Conservation (phyloP, 352 stramenopile species). For the Phytophthora sojae region DNA sequence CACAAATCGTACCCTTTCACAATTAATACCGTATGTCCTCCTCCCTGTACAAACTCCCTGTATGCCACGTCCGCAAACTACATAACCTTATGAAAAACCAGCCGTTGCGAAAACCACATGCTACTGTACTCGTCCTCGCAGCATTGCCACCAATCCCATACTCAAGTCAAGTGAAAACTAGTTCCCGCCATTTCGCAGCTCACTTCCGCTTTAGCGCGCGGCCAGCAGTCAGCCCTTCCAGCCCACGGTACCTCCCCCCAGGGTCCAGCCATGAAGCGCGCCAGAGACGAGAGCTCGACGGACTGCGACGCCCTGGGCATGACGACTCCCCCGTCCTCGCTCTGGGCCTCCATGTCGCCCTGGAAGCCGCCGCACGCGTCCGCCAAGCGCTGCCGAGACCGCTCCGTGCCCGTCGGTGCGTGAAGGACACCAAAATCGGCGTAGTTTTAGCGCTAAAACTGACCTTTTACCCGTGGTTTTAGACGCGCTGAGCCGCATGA, state of each 20-base stretch:
- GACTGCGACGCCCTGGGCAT: conserved; percentile 28
- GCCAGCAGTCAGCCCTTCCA: background rate
- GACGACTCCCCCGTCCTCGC: conserved; percentile 30
- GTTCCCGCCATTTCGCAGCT: conserved; percentile 30
- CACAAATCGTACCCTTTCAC: background rate
- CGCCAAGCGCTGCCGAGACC: conserved; percentile 71
- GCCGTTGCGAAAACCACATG: background rate
- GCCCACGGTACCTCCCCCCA: background rate
- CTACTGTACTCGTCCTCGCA: background rate
- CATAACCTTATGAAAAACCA: background rate
- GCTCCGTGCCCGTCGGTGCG: conserved; percentile 74
- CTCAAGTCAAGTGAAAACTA: background rate
- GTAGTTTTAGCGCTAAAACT: conserved; percentile 17
- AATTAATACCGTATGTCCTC: background rate
- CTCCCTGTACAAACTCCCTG: background rate
- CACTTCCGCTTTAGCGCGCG: conserved; percentile 32
- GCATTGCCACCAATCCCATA: background rate
- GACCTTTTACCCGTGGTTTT: conserved; percentile 5
- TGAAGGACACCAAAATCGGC: conserved; percentile 1
- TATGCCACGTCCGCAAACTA: background rate
- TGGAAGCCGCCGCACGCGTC: conserved; percentile 56
- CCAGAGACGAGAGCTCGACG: conserved; percentile 36
- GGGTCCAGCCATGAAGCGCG: conserved; percentile 58
- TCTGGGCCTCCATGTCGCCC: conserved; percentile 57
- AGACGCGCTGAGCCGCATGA: conserved; percentile 83